Conservation (phyloP, 2,329 filamentous ascomycete species). For the Colletotrichum costaricense region DNA sequence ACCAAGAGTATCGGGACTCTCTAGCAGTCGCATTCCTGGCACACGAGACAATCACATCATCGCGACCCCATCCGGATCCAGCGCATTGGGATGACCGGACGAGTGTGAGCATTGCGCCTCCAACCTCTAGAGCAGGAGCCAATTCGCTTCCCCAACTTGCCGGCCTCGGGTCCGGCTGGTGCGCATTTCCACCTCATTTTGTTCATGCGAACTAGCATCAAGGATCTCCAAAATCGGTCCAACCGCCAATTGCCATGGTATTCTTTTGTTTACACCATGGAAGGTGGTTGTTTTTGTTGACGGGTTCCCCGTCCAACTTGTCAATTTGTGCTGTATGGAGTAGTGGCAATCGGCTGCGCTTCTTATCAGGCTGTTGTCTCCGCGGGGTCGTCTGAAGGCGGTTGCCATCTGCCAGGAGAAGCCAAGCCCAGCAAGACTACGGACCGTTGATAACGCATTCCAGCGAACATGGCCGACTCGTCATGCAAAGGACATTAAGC, state of each 20-base stretch:
- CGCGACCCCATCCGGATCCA: constrained; percentile 27
- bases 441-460: constrained; percentile 32
- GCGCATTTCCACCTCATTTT: constrained; percentile 34
- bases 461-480: constrained; percentile 9
- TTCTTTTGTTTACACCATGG: constrained; percentile 29
- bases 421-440: constrained; percentile 20
- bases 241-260: constrained; percentile 21
- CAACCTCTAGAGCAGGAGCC: constrained; percentile 19
- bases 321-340: neutral
- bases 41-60: constrained; percentile 36
- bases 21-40: constrained; percentile 21
- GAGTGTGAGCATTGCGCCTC: neutral
- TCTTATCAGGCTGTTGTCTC: constrained; percentile 3
- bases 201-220: constrained; percentile 38
- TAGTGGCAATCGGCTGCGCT: neutral
- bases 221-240: constrained; percentile 32
- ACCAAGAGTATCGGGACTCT: constrained; percentile 2
- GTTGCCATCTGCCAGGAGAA: neutral
- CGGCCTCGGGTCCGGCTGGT: constrained; percentile 30
- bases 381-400: constrained; percentile 18
- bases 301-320: constrained; percentile 19
- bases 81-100: constrained; percentile 30
- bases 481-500: constrained; percentile 31
- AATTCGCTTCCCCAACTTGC: constrained; percentile 28
- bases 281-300: constrained; percentile 32